Percentiles rank a stretch among this genome's conserved stretches.
Conservation (phyloP, 768 basidiomycete species). For the Phaeotremella skinneri region DNA sequence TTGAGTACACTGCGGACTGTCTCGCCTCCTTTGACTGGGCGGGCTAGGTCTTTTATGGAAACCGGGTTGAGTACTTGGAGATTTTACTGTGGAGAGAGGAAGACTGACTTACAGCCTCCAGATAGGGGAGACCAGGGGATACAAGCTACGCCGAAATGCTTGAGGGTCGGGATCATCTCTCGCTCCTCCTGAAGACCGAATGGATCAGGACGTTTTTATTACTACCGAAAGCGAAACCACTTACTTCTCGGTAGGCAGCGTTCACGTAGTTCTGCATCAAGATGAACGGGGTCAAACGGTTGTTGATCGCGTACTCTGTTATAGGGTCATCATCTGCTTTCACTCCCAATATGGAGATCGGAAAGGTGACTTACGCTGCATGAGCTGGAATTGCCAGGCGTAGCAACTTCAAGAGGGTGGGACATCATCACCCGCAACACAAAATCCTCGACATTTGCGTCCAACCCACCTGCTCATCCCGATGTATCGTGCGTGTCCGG, state of each 20-base stretch:
- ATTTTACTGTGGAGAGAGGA: not conserved
- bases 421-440: too few relatives aligned
- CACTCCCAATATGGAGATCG: not conserved
- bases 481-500: slow-evolving; percentile 61
- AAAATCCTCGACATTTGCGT: too few relatives aligned
- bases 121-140: slow-evolving; percentile 60
- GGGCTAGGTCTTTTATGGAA: slow-evolving; percentile 41
- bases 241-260: slow-evolving; percentile 61
- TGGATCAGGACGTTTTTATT: too few relatives aligned
- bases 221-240: too few relatives aligned
- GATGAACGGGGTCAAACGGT: slow-evolving; percentile 64
- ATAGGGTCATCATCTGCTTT: not conserved
- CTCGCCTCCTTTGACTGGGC: slow-evolving; percentile 53
- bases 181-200: slow-evolving; percentile 35
- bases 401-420: slow-evolving; percentile 46
- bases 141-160: slow-evolving; percentile 57
- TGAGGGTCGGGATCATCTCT: slow-evolving; percentile 48
- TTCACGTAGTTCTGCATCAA: slow-evolving; percentile 70
- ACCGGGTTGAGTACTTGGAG: not conserved
- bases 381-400: slow-evolving; percentile 50
- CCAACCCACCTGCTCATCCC: slow-evolving; percentile 21
- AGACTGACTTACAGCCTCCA: slow-evolving; percentile 24
- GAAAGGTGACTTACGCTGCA: slow-evolving; percentile 39
- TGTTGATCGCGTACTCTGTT: slow-evolving; percentile 61
- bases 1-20: too few relatives aligned